Base-by-base conservation (phyloP, 345 rosid species). In the Eucalyptus erythrocorys region DNA sequence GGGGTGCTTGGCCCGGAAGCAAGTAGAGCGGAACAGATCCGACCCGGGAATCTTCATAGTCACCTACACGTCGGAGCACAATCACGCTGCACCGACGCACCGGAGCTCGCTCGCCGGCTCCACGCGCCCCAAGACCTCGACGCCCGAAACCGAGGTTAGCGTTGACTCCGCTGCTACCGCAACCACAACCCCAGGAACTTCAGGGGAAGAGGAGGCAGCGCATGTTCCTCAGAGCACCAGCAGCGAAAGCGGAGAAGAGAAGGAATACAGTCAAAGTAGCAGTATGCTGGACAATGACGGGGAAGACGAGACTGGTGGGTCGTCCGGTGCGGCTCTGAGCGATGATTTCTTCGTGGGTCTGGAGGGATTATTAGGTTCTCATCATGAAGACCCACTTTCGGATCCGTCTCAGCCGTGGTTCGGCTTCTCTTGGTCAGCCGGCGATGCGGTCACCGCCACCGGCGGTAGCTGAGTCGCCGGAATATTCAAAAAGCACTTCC, bases 11-110 rank as follows among this genome's bases (percentile, higher is more conserved):
- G 99, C 99, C 88, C 92, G 99, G 49, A 97, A 97, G 91, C 99
- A 97, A 93, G 98, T 96, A 92, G 99, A 97, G 94, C 93, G 98
- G 87, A 94, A 95, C 93, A 95, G 98, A 95, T 95, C 98, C 92
- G 95, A 96, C 90, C 98, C 99, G 88, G 89, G 89, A 42, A 95
- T 95, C 96, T 95, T 96, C 93, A 94, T 95, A 86, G 94, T 97
- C 82, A 96, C 99, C 84, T 97, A 95, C 92, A 96, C 99, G 48
- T 96, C 95, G 48, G 99, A 97, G 93, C 99, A 96, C 88, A 96
- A 92, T 90, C 99, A 97, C 91, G 95, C 95, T 34, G 99, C 97
- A 84, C 99, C 99, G 0, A 94, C 99, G 2, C 99, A 97, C 93
- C 93, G 95, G 26, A 96, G 95, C 90, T 97, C 98, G 11, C 98